Conservation (phyloP, 2,329 filamentous ascomycete genomes). For the Trichoderma atroviride region DNA sequence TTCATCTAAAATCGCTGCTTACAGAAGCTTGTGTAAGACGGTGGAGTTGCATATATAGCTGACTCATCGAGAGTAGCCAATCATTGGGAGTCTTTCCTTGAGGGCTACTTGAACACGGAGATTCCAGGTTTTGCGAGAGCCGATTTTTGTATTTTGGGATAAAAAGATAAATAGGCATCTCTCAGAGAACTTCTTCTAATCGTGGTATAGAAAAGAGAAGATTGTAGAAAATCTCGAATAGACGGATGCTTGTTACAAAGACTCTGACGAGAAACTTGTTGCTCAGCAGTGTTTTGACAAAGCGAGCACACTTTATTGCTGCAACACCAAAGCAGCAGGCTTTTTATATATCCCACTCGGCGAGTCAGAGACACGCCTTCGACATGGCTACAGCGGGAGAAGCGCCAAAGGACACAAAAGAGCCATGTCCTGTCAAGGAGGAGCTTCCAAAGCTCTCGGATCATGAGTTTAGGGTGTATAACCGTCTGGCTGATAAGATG, state of each 20-base stretch:
- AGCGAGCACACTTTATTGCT: neutral
- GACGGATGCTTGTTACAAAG: neutral
- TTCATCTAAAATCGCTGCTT: constrained; percentile 1
- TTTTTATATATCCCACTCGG: neutral
- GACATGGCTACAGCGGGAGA: constrained; percentile 1
- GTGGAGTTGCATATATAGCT: neutral
- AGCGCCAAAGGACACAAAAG: neutral
- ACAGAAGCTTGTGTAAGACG: constrained; percentile 17
- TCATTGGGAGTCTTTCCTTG: neutral
- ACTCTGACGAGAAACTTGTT: neutral
- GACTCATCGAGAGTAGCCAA: neutral
- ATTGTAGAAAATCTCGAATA: neutral
- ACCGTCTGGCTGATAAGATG: constrained; percentile 75
- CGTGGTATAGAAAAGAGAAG: too few relatives aligned
- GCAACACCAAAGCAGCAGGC: neutral
- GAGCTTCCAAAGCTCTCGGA: constrained; percentile 64
- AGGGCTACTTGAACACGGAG: neutral
- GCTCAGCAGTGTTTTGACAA: neutral
- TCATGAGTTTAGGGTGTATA: constrained; percentile 69
- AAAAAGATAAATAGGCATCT: neutral
- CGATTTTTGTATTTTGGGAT: neutral
- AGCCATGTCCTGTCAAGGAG: constrained; percentile 17
- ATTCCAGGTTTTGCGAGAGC: neutral
- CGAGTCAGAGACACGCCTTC: neutral
- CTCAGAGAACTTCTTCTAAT: neutral